phyloP scores from a whole-genome alignment of 2,329 filamentous ascomycete genomes.

The Fonsecaea nubica region DNA sequence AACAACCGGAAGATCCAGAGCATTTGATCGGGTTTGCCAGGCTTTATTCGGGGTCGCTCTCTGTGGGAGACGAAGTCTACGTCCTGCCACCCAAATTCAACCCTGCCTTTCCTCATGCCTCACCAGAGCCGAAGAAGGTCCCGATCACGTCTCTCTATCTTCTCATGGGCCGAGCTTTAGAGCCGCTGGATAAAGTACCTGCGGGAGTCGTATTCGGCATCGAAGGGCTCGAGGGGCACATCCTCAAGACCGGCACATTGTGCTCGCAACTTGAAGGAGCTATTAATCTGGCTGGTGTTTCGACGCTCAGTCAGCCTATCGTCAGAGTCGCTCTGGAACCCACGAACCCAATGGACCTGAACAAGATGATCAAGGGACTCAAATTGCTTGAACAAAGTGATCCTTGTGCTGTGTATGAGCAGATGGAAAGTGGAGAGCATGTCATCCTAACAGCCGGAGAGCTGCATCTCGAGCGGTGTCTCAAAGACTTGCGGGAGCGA shows the following conservation, averaged over 20 bases:
- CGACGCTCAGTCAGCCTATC: conserved; percentile 82
- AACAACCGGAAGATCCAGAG: conserved; percentile 68
- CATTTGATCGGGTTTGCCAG: conserved; percentile 93
- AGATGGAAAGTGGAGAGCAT: conserved; percentile 90
- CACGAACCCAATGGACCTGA: conserved; percentile 83
- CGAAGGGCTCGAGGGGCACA: conserved; percentile 85
- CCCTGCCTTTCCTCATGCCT: conserved; percentile 74
- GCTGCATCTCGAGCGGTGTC: conserved; percentile 87
- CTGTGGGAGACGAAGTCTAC: conserved; percentile 88
- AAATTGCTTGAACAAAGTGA: conserved; percentile 90
- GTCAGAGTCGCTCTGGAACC: conserved; percentile 96
- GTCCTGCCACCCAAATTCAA: conserved; percentile 93
- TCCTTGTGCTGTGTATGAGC: conserved; percentile 93
- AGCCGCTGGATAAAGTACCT: conserved; percentile 81
- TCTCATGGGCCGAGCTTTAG: conserved; percentile 90
- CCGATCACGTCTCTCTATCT: conserved; percentile 89
- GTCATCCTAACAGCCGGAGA: conserved; percentile 94
- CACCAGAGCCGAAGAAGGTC: conserved; percentile 78
- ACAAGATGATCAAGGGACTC: conserved; percentile 92
- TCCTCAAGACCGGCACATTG: conserved; percentile 94
- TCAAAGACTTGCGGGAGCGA: conserved; percentile 89
- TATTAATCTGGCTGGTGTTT: conserved; percentile 87
- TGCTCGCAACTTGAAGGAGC: conserved; percentile 86
- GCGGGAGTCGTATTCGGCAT: conserved; percentile 96
- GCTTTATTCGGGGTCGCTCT: conserved; percentile 88